Evolutionary conservation across 1,139 yeast species (phyloP).

Genomic region (Hansenula sp.): DNA sequence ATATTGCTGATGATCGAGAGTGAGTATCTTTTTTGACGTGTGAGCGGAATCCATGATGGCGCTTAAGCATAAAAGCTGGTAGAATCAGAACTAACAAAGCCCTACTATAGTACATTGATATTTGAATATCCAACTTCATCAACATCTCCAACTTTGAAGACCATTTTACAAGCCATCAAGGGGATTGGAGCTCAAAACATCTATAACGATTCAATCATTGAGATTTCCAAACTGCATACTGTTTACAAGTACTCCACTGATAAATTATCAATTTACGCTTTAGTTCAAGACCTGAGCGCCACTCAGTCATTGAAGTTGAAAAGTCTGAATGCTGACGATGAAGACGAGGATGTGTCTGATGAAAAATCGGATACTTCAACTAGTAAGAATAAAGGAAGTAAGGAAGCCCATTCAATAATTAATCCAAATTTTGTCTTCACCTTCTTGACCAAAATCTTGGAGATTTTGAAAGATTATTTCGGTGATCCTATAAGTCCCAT

Average conservation of each 20-base stretch:
- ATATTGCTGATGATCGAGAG: slow-evolving; percentile 56
- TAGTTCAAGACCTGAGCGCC: slow-evolving; percentile 16
- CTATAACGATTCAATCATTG: slow-evolving; percentile 18
- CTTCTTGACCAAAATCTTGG: slow-evolving; percentile 49
- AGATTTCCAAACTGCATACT: slow-evolving; percentile 16
- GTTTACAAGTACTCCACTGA: slow-evolving; percentile 14
- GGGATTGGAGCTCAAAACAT: slow-evolving; percentile 27
- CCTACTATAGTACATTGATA: slow-evolving; percentile 37
- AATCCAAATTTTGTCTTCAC: slow-evolving; percentile 53
- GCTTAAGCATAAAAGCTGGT: background rate
- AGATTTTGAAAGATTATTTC: slow-evolving; percentile 54
- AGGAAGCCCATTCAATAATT: slow-evolving; percentile 17
- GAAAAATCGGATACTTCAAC: slow-evolving; percentile 16
- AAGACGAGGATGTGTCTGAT: slow-evolving; percentile 23
- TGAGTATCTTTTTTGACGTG: slow-evolving; percentile 19
- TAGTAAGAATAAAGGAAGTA: slow-evolving; percentile 6
- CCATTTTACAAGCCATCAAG: slow-evolving; percentile 33
- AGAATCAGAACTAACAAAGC: slow-evolving; percentile 5
- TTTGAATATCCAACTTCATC: slow-evolving; percentile 54
- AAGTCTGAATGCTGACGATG: slow-evolving; percentile 20
- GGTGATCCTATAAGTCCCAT: slow-evolving; percentile 52
- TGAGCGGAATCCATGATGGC: background rate
- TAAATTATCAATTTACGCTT: slow-evolving; percentile 14
- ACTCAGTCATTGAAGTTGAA: slow-evolving; percentile 21
- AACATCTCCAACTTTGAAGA: slow-evolving; percentile 46